A percentile compares a stretch with the other conserved stretches of the same genome.
These are phyloP conservation scores for Eleusine indica DNA, from an alignment of 176 grass and related monocot genomes.

Conservation along the genomic window DNA sequence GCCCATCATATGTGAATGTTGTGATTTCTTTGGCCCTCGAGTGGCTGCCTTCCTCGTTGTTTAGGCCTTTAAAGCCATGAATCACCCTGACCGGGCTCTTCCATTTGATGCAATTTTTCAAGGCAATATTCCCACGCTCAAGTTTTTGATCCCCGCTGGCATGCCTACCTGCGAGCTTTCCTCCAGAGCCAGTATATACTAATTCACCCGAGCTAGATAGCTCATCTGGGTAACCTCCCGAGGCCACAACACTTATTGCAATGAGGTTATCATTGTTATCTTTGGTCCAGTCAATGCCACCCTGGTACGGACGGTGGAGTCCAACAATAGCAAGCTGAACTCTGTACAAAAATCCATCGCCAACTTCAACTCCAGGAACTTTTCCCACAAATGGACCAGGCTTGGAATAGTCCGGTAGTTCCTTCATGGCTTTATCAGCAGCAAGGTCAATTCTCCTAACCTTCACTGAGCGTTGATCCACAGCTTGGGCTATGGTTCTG, in stretches of 20 bases:
- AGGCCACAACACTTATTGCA: slow-evolving; percentile 83
- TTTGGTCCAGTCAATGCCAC: slow-evolving; percentile 65
- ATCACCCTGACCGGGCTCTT: slow-evolving; percentile 71
- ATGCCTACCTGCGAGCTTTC: slow-evolving; percentile 55
- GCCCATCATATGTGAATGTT: slow-evolving; percentile 75
- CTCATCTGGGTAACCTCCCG: slow-evolving; percentile 76
- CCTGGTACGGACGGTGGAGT: slow-evolving; percentile 69
- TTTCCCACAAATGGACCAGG: slow-evolving; percentile 50
- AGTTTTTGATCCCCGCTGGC: slow-evolving; percentile 72
- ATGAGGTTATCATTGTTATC: slow-evolving; percentile 43
- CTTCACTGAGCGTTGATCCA: slow-evolving; percentile 39
- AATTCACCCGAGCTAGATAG: slow-evolving; percentile 71
- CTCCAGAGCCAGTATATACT: slow-evolving; percentile 80
- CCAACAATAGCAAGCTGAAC: slow-evolving; percentile 74
- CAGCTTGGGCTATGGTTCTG: slow-evolving; percentile 51
- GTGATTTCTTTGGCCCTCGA: slow-evolving; percentile 47
- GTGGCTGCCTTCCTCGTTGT: slow-evolving; percentile 36
- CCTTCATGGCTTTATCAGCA: slow-evolving; percentile 47
- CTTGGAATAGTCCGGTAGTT: slow-evolving; percentile 48
- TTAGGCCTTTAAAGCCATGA: slow-evolving; percentile 58
- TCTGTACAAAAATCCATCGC: slow-evolving; percentile 79
- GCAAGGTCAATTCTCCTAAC: slow-evolving; percentile 53
- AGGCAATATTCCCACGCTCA: slow-evolving; percentile 66
- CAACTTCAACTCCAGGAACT: slow-evolving; percentile 74
- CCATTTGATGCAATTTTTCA: slow-evolving; percentile 69